Base-by-base conservation (phyloP, 208 protist genomes). In the Lotmaria passim region DNA sequence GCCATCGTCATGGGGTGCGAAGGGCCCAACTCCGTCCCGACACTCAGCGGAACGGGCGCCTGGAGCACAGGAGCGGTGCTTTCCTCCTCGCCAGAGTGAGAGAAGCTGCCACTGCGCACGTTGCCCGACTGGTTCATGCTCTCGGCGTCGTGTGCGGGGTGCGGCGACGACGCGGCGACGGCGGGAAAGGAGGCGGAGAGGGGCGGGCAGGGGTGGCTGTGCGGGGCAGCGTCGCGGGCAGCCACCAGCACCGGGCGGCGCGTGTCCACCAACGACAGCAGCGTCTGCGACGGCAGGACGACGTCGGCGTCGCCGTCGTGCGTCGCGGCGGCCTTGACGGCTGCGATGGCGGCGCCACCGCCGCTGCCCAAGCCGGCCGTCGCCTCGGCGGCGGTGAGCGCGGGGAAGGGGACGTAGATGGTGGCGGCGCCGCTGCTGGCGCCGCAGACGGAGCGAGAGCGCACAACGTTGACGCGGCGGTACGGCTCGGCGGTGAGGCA, bases 211-310 rank as follows among this genome's bases (percentile, higher is more conserved):
- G 7, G 21, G 28, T 30, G 41, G n/a, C 5, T 14, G 39, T 2
- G 21, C 17, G 46, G 19, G 12, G 67, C 47, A 26, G 57, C 46
- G 51, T 41, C 53, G 6, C 43, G 23, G 39, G 57, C 57, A 14
- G 57, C 57, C 36, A 65, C 19, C 57, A 73, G 26, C 33, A 33
- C 58, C 21, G 67, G 46, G 23, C 55, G 67, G 38, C 67, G 67
- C 56, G 46, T 6, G 39, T 73, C 67, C 23, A 66, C 47, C 28
- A 73, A 44, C 47, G 67, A 66, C 24, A 66, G 48, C 43, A 73
- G 58, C 57, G 24, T 47, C 58, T 73, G 67, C 28, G 47, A 30
- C 10, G 67, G 47, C 48, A 73, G 57, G n/a, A 10, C 23, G 30
- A 23, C 33, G 23, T 51, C 67, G 48, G 11, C 7, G 10, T 24